Evolutionary conservation across 2,329 filamentous ascomycete genomes (phyloP).

Genomic region (Microdochium bolleyi): DNA sequence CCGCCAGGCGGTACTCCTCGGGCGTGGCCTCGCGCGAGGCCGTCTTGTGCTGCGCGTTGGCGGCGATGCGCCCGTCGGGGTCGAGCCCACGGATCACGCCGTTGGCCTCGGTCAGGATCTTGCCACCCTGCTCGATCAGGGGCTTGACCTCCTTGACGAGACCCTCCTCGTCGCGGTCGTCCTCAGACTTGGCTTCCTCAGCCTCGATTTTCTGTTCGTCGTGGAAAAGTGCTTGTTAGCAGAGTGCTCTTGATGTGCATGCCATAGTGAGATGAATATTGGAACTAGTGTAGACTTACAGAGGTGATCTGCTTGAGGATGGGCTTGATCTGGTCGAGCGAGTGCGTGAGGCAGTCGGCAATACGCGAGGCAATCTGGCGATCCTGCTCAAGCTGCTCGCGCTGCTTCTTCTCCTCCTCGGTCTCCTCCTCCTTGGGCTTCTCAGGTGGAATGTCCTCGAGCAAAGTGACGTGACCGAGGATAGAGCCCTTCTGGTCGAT

Average conservation of each 20-base stretch:
- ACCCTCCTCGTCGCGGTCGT: conserved; percentile 84
- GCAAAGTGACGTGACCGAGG: conserved; percentile 59
- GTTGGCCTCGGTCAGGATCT: conserved; percentile 79
- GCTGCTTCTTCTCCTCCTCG: conserved; percentile 48
- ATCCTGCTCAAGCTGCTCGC: conserved; percentile 55
- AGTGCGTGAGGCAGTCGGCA: conserved; percentile 62
- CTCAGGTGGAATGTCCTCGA: conserved; percentile 46
- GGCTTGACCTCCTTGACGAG: conserved; percentile 82
- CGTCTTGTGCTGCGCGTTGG: conserved; percentile 76
- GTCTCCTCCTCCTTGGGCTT: conserved; percentile 43
- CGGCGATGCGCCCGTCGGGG: conserved; percentile 77
- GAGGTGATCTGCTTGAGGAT: conserved; percentile 82
- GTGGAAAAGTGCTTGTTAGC: not conserved
- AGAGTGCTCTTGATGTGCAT: not conserved
- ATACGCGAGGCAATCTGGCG: conserved; percentile 73
- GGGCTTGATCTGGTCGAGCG: conserved; percentile 75
- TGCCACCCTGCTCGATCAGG: conserved; percentile 77
- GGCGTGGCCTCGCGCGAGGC: conserved; percentile 68
- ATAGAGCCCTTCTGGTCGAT: conserved; percentile 60
- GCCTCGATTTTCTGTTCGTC: conserved; percentile 59
- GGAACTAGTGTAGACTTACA: conserved; percentile 40
- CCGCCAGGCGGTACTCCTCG: conserved; percentile 79
- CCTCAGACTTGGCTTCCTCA: conserved; percentile 72
- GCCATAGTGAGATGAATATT: conserved; percentile 1
- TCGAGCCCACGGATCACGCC: conserved; percentile 81